Evolutionary conservation across 306 rosid genomes (phyloP).

Genomic region (Hippophae gyantsensis): DNA sequence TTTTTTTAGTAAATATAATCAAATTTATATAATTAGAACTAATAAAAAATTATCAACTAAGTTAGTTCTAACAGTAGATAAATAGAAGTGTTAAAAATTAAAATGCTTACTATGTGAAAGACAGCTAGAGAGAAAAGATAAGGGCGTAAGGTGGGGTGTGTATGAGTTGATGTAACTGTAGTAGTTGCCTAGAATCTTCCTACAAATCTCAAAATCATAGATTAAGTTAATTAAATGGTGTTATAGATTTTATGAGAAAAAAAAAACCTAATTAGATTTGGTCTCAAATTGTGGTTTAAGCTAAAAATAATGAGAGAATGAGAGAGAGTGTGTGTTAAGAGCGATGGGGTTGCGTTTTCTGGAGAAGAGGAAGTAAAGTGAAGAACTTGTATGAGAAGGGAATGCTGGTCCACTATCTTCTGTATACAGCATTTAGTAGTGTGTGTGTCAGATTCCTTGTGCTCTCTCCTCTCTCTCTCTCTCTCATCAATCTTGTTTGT

Average conservation of each 20-base stretch:
- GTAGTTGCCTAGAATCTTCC: slow-evolving; percentile 36
- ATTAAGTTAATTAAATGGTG: background rate
- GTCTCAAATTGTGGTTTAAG: slow-evolving; percentile 7
- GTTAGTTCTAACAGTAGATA: too few species aligned
- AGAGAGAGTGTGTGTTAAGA: background rate
- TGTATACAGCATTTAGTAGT: slow-evolving; percentile 26
- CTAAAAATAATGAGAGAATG: slow-evolving; percentile 4
- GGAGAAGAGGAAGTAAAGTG: slow-evolving; percentile 27
- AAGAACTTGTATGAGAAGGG: slow-evolving; percentile 1
- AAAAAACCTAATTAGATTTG: slow-evolving; percentile 12
- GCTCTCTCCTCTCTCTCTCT: slow-evolving; percentile 17
- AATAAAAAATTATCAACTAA: too few species aligned
- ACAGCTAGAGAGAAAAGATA: background rate
- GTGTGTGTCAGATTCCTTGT: slow-evolving; percentile 41
- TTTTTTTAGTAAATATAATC: slow-evolving; percentile 19
- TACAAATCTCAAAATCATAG: slow-evolving; percentile 18
- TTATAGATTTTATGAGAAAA: slow-evolving; percentile 1
- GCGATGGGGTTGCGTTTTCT: slow-evolving; percentile 7
- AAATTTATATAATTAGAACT: background rate
- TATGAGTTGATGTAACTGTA: slow-evolving; percentile 12
- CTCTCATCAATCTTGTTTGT: slow-evolving; percentile 15
- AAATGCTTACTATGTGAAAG: slow-evolving; percentile 11
- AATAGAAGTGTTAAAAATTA: background rate
- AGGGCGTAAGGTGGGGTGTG: background rate
- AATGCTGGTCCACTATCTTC: slow-evolving; percentile 47